These are phyloP conservation scores for Penicillium sp. DNA, from an alignment of 2,329 filamentous ascomycete genomes.

Conservation along the genomic window DNA sequence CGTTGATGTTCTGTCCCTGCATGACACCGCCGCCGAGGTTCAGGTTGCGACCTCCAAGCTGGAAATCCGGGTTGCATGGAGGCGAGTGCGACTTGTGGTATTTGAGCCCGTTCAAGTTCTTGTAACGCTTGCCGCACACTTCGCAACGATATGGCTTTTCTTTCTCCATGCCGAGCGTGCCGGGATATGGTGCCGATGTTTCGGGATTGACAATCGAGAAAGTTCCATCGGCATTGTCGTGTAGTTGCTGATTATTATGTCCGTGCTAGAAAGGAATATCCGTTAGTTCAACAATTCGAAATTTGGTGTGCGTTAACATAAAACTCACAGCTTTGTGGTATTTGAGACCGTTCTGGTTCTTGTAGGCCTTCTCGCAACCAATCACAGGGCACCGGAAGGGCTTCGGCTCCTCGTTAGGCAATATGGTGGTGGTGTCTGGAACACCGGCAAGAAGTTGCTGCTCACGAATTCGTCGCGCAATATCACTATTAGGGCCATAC, in stretches of 20 bases:
- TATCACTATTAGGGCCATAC: constrained; percentile 68
- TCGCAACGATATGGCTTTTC: constrained; percentile 98
- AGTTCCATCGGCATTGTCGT: constrained; percentile 93
- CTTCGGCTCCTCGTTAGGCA: constrained; percentile 81
- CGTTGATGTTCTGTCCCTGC: constrained; percentile 45
- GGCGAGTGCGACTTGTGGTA: constrained; percentile 84
- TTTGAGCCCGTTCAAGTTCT: constrained; percentile 97
- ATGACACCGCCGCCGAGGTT: constrained; percentile 41
- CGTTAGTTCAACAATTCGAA: too few relatives aligned
- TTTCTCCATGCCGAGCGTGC: constrained; percentile 98
- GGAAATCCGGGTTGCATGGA: constrained; percentile 79
- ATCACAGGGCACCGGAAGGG: constrained; percentile 97
- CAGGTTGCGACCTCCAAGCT: constrained; percentile 44
- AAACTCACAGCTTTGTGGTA: constrained; percentile 65
- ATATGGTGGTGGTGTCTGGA: constrained; percentile 43
- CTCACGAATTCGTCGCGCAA: constrained; percentile 60
- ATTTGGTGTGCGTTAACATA: too few relatives aligned
- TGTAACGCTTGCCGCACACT: constrained; percentile 95
- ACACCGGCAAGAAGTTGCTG: constrained; percentile 57
- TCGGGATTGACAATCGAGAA: constrained; percentile 98
- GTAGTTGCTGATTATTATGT: constrained; percentile 91
- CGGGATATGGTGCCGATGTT: constrained; percentile 87
- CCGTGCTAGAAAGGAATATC: constrained; percentile 57
- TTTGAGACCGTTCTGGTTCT: constrained; percentile 98
- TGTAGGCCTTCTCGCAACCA: constrained; percentile 98